A percentile compares a stretch with the other conserved stretches of the same genome.
phyloP scores from a whole-genome alignment of 2,329 filamentous ascomycete species.

The Graphilbum ipis-grandicollis region DNA sequence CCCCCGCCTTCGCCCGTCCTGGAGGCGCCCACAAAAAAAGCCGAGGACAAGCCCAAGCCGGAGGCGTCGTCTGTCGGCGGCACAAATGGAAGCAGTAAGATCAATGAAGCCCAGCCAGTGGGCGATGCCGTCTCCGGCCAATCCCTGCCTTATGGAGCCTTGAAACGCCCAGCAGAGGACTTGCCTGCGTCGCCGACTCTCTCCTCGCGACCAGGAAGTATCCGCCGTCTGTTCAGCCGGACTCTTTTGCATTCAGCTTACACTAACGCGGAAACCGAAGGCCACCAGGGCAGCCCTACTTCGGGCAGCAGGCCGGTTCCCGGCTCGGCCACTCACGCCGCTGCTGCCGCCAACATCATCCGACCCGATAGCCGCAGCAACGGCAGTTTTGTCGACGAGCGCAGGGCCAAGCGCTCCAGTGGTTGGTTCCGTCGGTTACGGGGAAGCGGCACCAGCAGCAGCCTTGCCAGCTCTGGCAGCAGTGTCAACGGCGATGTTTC shows the following conservation, averaged over 20 bases:
- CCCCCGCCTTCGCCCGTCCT: constrained; percentile 36
- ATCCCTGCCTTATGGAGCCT: constrained; percentile 17
- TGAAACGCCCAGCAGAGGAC: constrained; percentile 33
- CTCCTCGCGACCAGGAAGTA: constrained; percentile 35
- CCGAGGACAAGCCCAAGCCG: constrained; percentile 5
- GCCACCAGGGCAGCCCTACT: constrained; percentile 10
- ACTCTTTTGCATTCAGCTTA: constrained; percentile 35
- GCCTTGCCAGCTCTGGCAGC: constrained; percentile 7
- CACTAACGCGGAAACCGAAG: constrained; percentile 27
- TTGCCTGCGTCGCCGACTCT: constrained; percentile 32
- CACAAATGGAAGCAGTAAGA: constrained; percentile 9
- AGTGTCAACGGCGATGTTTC: constrained; percentile 10
- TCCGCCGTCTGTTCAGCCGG: constrained; percentile 39
- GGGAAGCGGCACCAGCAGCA: constrained; percentile 10
- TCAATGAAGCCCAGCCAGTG: constrained; percentile 22
- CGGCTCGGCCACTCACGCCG: constrained; percentile 3
- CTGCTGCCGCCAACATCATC: constrained; percentile 13
- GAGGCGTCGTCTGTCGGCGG: constrained; percentile 10
- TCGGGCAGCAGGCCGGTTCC: neutral
- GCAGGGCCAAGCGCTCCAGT: constrained; percentile 36
- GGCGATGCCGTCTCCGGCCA: constrained; percentile 11
- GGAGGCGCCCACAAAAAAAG: constrained; percentile 22
- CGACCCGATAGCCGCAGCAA: constrained; percentile 34
- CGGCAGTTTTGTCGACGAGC: constrained; percentile 30
- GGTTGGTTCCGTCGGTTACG: constrained; percentile 42